These are phyloP conservation scores for Termitomyces sp. DNA, from an alignment of 768 basidiomycete species.

Conservation along the genomic window DNA sequence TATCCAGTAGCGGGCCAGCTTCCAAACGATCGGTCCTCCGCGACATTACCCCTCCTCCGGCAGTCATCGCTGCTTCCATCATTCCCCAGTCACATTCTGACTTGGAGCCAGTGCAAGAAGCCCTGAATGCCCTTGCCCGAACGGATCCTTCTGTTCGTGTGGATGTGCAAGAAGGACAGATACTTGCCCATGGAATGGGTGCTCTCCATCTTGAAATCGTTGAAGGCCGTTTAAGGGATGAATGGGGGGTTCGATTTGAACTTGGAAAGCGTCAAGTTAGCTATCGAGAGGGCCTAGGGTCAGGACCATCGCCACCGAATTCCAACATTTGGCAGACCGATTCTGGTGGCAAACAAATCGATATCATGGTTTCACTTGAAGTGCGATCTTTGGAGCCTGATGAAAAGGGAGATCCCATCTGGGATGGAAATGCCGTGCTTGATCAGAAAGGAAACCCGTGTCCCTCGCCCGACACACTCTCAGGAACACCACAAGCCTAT, in stretches of 20 bases:
- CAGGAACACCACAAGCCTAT: slow-evolving; percentile 45
- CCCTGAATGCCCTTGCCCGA: slow-evolving; percentile 67
- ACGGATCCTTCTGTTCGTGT: slow-evolving; percentile 88
- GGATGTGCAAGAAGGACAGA: slow-evolving; percentile 78
- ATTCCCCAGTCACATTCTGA: slow-evolving; percentile 80
- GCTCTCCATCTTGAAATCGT: slow-evolving; percentile 88
- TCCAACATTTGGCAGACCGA: slow-evolving; percentile 60
- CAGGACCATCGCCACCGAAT: slow-evolving; percentile 22
- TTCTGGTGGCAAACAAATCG: slow-evolving; percentile 50
- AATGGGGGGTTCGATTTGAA: slow-evolving; percentile 77
- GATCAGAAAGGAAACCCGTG: slow-evolving; percentile 49
- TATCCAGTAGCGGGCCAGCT: slow-evolving; percentile 43
- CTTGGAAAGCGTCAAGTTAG: slow-evolving; percentile 76
- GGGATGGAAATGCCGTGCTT: slow-evolving; percentile 77
- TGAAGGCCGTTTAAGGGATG: slow-evolving; percentile 73
- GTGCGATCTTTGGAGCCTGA: slow-evolving; percentile 50
- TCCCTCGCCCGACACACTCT: slow-evolving; percentile 45
- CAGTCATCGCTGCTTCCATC: slow-evolving; percentile 82
- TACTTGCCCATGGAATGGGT: slow-evolving; percentile 81
- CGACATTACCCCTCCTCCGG: slow-evolving; percentile 72
- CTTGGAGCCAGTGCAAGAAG: slow-evolving; percentile 72
- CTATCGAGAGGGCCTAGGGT: slow-evolving; percentile 64
- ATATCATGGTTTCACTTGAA: slow-evolving; percentile 50
- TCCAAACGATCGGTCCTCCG: slow-evolving; percentile 42
- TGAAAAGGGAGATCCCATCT: slow-evolving; percentile 63